These are phyloP conservation scores for Mangifera indica DNA, from an alignment of 345 rosid genomes.

Conservation along the genomic window DNA sequence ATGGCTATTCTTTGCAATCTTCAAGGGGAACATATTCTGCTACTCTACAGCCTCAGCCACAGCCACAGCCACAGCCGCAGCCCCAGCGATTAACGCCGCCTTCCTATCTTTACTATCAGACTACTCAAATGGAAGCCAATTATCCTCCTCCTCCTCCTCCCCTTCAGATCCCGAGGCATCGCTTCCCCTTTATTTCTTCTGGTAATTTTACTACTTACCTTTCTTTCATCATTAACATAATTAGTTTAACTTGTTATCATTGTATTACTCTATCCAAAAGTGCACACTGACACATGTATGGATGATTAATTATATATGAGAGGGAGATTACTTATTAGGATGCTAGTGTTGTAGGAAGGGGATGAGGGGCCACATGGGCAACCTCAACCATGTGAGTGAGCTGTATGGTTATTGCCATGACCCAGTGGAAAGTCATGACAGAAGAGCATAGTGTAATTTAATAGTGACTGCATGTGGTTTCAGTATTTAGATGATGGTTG, in stretches of 20 bases:
- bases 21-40: constrained; percentile 48
- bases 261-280: neutral
- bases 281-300: neutral
- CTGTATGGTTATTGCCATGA: constrained; percentile 43
- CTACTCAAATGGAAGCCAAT: constrained; percentile 40
- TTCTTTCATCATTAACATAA: neutral
- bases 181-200: constrained; percentile 36
- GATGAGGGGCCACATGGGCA: constrained; percentile 39
- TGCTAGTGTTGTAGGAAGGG: neutral
- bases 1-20: constrained; percentile 64
- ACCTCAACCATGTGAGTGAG: constrained; percentile 61
- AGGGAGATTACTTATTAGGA: no score
- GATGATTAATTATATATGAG: neutral
- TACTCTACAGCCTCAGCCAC: no score
- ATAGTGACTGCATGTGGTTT: constrained; percentile 40
- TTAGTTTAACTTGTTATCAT: neutral
- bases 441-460: constrained; percentile 37
- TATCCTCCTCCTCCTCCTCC: constrained; percentile 39
- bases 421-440: constrained; percentile 42
- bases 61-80: constrained; percentile 12
- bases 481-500: constrained; percentile 32
- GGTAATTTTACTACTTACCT: constrained; percentile 37
- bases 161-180: constrained; percentile 37
- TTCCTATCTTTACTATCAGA: constrained; percentile 52
- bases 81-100: constrained; percentile 41